Base-by-base conservation (phyloP, 331 rosid genomes). In the Acacia pycnantha region DNA sequence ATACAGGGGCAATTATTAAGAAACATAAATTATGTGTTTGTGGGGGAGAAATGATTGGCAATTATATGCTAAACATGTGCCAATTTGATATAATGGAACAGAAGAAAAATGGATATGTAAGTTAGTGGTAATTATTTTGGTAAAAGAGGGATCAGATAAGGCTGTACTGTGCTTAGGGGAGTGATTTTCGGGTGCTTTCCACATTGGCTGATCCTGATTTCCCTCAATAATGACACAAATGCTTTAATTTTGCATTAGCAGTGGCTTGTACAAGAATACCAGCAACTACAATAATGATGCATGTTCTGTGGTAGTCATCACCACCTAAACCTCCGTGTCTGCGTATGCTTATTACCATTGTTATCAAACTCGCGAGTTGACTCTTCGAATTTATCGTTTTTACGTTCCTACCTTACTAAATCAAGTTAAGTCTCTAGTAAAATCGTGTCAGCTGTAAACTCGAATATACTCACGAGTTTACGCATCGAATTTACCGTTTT, bases 181-280 rank as follows among this genome's bases (percentile, higher is more conserved):
- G 76, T 46, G 59, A 72, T 72, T 72, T 72, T 72, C 76, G 76
- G 76, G 26, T 47, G 40, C 41, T 71, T 41, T 21, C 21, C 35
- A n/a, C 33, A 43, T n/a, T 12, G 41, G 2, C 24, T 9, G 31
- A 21, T 21, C 21, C 13, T 9, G 31, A 21, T 21, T 40, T 11
- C 16, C 31, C 40, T 41, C 13, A 43, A 43, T 43, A 43, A 43
- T 43, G 12, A 43, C 46, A 43, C 46, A 9, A 9, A 43, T 43
- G 46, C 12, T 43, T 10, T 43, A 5, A 43, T 0, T 37, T 68
- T 21, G 2, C 33, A 26, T 2, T 26, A 61, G 9, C 7, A 27
- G 58, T 47, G 46, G 19, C 22, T 27, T 6, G 22, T 14, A 43
- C 11, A 5, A 41, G 19, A 40, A 48, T 50, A 68, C 73, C 13